Base-by-base conservation (phyloP, 2,329 filamentous ascomycete genomes). In the Zalaria obscura region DNA sequence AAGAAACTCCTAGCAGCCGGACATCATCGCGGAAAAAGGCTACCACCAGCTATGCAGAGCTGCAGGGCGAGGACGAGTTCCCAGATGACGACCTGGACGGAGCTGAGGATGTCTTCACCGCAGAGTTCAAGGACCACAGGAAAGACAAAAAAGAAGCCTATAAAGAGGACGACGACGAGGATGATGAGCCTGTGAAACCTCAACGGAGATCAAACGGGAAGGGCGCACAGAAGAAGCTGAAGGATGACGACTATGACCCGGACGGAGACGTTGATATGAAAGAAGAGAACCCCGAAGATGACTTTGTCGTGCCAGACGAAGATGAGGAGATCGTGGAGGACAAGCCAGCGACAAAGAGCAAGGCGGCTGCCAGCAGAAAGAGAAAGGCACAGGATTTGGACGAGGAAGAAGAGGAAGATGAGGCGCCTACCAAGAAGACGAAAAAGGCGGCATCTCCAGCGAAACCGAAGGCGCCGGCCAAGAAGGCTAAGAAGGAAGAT, bases 41-140 rank as follows among this genome's bases (percentile, higher is more conserved):
- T 45, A 56, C 52, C 6, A 59, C 63, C 43, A 64, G 60, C 50
- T 58, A 55, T 56, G 59, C 47, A 31, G 56, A 59, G 36, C 46
- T 56, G 6, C 51, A 58, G 40, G 48, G 44, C 6, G 39, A 45
- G 4, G 50, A 57, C 40, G 58, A 62, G 42, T 60, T 61, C 34
- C 56, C 55, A 3, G 59, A 61, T 38, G 55, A 60, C 38, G 55
- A 53, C 32, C 45, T 66, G 35, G 55, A 64, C 39, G 63, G 66
- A 38, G 55, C 75, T n/a, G 82, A 86, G 48, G 88, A 94, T 51
- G 87, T 94, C 18, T 88, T 88, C 59, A 82, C 80, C 9, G 79
- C 81, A 3, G 78, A 84, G 48, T 73, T 72, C 29, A 81, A 78
- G 55, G 73, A 72, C 38, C 66, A 73, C 36, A 76, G 72, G 43